Base-by-base conservation (phyloP, 1,139 yeast species). In the Lodderomyces orthopsilosis region DNA sequence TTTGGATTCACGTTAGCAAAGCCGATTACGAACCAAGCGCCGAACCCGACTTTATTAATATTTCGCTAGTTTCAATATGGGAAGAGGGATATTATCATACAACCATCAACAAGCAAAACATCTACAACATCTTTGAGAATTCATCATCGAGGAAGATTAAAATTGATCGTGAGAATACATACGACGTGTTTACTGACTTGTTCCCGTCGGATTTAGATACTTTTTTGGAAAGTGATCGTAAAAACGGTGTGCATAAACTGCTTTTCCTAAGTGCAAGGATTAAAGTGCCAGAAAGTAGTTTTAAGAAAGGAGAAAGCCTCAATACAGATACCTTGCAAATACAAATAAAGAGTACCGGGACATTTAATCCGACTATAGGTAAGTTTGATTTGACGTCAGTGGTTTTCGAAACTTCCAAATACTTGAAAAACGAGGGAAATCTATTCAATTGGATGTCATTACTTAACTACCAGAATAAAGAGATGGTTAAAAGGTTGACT, bases 371-470 rank as follows among this genome's bases (percentile, higher is more conserved):
- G 2, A 61, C 64, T 0, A 45, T 63, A 6, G 69, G 66, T 0
- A 51, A 59, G 1, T 39, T 64, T 34, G 46, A 45, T 18, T 43
- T 64, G 13, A 41, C 38, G 3, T 44, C 56, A 6, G 46, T 59
- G 10, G 61, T 58, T 27, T 37, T 49, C 37, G 51, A 48, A 19
- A 45, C 50, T 33, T 24, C 45, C 15, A 53, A 49, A 12, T 42
- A 44, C 24, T 39, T 46, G 21, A 46, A 46, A 17, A 40, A 44
- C 23, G 46, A 47, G 32, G 49, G 45, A 6, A 46, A 58, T 45
- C 44, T 65, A 34, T 62, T 65, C 50, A 57, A 57, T 40, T 65
- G 70, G 70, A 39, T 65, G 15, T 60, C 56, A 12, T 48, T 62
- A 27, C 45, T 59, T 30, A 42, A 55, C 14, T 44, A 38, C 8